Percentiles rank a stretch among this genome's conserved stretches.
These are phyloP conservation scores for Serendipita sp. DNA, from an alignment of 768 basidiomycete species.

Conservation along the genomic window DNA sequence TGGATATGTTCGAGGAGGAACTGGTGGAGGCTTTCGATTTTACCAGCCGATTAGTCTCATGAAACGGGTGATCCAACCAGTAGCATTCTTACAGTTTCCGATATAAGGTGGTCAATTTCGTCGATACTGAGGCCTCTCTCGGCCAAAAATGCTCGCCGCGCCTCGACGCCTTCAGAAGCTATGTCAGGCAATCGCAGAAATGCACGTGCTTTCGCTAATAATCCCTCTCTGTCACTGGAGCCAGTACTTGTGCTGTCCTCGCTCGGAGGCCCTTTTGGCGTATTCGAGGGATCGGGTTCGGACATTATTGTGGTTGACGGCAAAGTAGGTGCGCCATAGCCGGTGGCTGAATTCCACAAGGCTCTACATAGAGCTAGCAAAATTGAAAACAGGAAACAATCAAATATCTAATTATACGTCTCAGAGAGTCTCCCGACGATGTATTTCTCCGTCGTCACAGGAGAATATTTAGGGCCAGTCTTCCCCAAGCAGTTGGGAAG, in stretches of 20 bases:
- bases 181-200: not conserved
- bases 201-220: slow-evolving; percentile 1
- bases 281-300: not conserved
- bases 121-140: not conserved
- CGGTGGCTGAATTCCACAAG: not conserved
- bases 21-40: not conserved
- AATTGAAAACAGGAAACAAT: not conserved
- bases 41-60: not conserved
- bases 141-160: not conserved
- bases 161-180: not conserved
- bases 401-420: slow-evolving; percentile 2
- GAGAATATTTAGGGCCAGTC: slow-evolving; percentile 44
- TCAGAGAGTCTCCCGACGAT: slow-evolving; percentile 36
- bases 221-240: not conserved
- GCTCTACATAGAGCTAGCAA: not conserved
- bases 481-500: slow-evolving; percentile 38
- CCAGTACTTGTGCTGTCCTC: not conserved
- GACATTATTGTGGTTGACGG: not conserved
- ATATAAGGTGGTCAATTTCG: not conserved
- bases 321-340: not conserved
- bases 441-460: slow-evolving; percentile 59
- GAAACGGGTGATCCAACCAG: not conserved
- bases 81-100: not conserved
- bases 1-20: not conserved
- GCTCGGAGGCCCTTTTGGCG: not conserved